Base-by-base conservation (phyloP, 2,329 filamentous ascomycete genomes). In the Colletotrichum nymphaeae region DNA sequence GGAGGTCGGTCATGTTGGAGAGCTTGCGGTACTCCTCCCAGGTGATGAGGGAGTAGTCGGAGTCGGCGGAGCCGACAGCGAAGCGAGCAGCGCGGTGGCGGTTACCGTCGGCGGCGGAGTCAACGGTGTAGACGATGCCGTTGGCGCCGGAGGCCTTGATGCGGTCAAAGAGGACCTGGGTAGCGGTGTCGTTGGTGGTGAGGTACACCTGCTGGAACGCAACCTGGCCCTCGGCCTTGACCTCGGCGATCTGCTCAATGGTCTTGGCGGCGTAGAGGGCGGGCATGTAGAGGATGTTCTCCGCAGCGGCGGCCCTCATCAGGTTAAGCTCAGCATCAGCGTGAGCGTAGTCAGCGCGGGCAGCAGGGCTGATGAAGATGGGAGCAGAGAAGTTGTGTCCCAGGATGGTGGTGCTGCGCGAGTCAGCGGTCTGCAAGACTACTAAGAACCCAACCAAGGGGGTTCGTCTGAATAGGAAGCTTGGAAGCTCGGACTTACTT, bases 351-450 rank as follows among this genome's bases (percentile, higher is more conserved):
- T 79, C 84, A 22, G 80, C 87, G 6, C 82, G 81, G 30, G 87
- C 86, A 11, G 84, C 85, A 5, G 88, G 87, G 70, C 83, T 83
- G 77, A 90, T 89, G 81, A 87, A 90, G 81, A 90, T 86, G n/a
- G 88, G 88, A 0, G 84, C 83, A 1, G 84, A 86, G 79, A 88
- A 87, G 79, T 88, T 87, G 80, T 88, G 81, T 37, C 88, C 88
- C 42, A 89, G 80, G 66, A 89, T 86, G 22, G 83, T 87, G 5
- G 87, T 88, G 19, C 83, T 83, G 63, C 55, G 11, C 28, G 42
- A 30, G 69, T 75, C 58, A 76, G 73, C 24, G 7, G n/a, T 37
- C 32, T 9, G 26, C 2, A 28, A 59, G 7, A 35, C 12, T 12
- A 11, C 56, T 22, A 52, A 1, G 26, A 30, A 16, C 24, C 2